Percentiles rank a stretch among this genome's conserved stretches.
Conservation (phyloP, 2,329 filamentous ascomycete species). For the Dryadomyces quercus-mongolicae region DNA sequence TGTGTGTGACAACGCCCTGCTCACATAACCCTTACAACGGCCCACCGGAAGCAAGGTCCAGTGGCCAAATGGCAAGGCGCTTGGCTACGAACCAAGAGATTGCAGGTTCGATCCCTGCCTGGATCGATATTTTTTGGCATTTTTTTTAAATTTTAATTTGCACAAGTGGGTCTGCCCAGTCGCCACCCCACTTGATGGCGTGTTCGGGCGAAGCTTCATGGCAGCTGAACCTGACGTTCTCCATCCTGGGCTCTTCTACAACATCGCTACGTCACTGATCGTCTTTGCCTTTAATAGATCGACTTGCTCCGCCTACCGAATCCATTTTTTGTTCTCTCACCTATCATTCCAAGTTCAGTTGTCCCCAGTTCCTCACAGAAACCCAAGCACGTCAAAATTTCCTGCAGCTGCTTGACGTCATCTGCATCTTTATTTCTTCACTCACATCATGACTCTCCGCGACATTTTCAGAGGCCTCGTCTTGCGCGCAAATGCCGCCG, state of each 20-base stretch:
- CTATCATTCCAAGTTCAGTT: too few species aligned
- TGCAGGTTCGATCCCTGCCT: conserved; percentile 25
- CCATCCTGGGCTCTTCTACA: background rate
- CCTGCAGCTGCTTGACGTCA: background rate
- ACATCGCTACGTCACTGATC: background rate
- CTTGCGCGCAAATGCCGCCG: background rate
- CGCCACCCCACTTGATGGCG: too few species aligned
- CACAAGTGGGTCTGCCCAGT: too few species aligned
- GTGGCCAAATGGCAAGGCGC: conserved; percentile 23
- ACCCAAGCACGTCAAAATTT: background rate
- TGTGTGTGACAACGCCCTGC: too few species aligned
- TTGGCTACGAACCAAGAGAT: conserved; percentile 26
- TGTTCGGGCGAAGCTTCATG: background rate
- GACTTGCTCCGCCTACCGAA: too few species aligned
- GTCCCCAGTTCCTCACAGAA: background rate
- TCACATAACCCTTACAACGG: background rate
- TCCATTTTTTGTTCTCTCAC: too few species aligned
- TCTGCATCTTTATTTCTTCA: background rate
- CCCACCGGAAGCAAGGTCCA: conserved; percentile 6
- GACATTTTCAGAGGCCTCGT: background rate
- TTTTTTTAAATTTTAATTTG: background rate
- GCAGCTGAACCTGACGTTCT: background rate
- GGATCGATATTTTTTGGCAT: conserved; percentile 8
- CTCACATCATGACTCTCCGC: background rate
- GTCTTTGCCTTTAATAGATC: too few species aligned